Conservation (phyloP, 306 rosid species). For the Glycyrrhiza uralensis region DNA sequence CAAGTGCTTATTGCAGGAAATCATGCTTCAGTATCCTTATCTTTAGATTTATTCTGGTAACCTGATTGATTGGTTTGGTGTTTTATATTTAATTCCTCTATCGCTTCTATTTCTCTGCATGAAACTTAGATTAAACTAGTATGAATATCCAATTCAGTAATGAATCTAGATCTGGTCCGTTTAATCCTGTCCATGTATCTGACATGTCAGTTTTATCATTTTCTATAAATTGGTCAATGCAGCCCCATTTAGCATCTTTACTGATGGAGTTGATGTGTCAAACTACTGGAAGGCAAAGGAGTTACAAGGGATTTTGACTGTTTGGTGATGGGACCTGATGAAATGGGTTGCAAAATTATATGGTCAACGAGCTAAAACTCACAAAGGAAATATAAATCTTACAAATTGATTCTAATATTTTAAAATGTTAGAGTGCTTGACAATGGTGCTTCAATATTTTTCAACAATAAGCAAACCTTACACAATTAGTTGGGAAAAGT, state of each 20-base stretch:
- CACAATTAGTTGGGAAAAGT: background rate
- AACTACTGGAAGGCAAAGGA: slow-evolving; percentile 13
- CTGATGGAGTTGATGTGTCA: background rate
- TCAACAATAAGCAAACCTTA: background rate
- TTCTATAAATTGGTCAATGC: background rate
- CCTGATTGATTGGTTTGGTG: background rate
- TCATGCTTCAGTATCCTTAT: slow-evolving; percentile 90
- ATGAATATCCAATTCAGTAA: background rate
- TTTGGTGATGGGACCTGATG: background rate
- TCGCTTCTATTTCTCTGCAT: slow-evolving; percentile 9
- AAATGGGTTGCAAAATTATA: slow-evolving; percentile 4
- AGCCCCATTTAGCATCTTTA: background rate
- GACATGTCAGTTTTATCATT: background rate
- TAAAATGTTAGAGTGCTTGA: slow-evolving; percentile 10
- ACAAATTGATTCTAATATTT: background rate
- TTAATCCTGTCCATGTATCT: background rate
- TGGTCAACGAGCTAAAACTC: background rate
- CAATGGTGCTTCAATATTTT: background rate
- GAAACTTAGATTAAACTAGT: slow-evolving; percentile 33
- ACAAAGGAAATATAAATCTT: background rate
- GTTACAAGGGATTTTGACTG: background rate
- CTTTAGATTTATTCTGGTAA: slow-evolving; percentile 17
- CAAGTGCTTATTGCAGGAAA: slow-evolving; percentile 89
- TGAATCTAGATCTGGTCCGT: background rate
- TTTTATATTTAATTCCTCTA: slow-evolving; percentile 3